A percentile compares a stretch with the other conserved stretches of the same genome.
These are phyloP conservation scores for Pseudocercospora pini-densiflorae DNA, from an alignment of 2,329 filamentous ascomycete species.

Conservation along the genomic window DNA sequence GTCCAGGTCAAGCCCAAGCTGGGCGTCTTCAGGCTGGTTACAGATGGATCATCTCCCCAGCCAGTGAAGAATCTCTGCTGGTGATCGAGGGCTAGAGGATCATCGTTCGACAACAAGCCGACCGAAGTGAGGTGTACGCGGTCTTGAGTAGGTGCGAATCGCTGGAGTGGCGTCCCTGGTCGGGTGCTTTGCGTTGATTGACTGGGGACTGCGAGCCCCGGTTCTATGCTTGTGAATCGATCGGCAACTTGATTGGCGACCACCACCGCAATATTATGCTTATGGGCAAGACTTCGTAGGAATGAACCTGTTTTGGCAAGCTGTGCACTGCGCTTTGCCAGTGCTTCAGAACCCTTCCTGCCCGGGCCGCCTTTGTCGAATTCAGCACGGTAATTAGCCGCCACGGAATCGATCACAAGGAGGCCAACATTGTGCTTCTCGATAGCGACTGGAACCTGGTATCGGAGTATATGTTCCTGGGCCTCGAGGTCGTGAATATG, in stretches of 20 bases:
- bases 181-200: slow-evolving; percentile 27
- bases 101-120: slow-evolving; percentile 47
- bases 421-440: slow-evolving; percentile 77
- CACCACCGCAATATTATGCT: slow-evolving; percentile 79
- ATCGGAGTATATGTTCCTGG: slow-evolving; percentile 92
- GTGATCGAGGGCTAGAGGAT: slow-evolving; percentile 76
- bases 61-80: slow-evolving; percentile 96
- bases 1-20: slow-evolving; percentile 89
- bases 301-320: slow-evolving; percentile 76
- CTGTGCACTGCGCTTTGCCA: slow-evolving; percentile 77
- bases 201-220: slow-evolving; percentile 8
- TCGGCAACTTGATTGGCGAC: slow-evolving; percentile 96
- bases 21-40: slow-evolving; percentile 73
- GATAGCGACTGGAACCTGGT: slow-evolving; percentile 87
- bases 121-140: slow-evolving; percentile 4
- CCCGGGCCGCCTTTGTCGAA: slow-evolving; percentile 61
- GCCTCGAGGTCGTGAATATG: slow-evolving; percentile 87
- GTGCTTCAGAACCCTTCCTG: slow-evolving; percentile 50
- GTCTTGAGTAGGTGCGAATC: background rate
- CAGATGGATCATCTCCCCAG: slow-evolving; percentile 71
- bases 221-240: slow-evolving; percentile 61
- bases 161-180: slow-evolving; percentile 26
- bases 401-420: slow-evolving; percentile 86
- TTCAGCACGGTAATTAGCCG: slow-evolving; percentile 93
- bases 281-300: slow-evolving; percentile 75